Conservation (phyloP, 1,139 yeast species). For the Pichia sp. region DNA sequence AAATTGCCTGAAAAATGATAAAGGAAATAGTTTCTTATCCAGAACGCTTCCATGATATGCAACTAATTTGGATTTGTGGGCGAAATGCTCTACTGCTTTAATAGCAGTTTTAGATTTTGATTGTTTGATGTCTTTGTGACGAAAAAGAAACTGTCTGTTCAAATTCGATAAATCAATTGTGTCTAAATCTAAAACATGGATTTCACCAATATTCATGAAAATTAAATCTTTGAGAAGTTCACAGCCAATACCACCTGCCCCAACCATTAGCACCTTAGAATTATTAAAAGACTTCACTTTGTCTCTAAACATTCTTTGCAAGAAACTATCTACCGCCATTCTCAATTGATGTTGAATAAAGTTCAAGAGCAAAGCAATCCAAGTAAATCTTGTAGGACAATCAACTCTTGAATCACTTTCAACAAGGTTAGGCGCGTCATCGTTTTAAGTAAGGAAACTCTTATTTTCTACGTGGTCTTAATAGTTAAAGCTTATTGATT, state of each 20-base stretch:
- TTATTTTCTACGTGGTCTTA: conserved; percentile 3
- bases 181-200: conserved; percentile 89
- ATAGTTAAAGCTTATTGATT: no score
- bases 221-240: conserved; percentile 83
- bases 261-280: conserved; percentile 76
- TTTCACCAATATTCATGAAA: conserved; percentile 77
- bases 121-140: conserved; percentile 76
- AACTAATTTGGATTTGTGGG: conserved; percentile 54
- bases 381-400: no score
- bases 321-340: conserved; percentile 33
- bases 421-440: neutral
- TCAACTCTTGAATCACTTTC: no score
- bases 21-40: conserved; percentile 64
- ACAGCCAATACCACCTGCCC: conserved; percentile 99
- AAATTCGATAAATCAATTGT: conserved; percentile 87
- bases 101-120: conserved; percentile 81
- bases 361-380: no score
- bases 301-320: conserved; percentile 40
- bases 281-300: conserved; percentile 28
- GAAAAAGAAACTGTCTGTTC: conserved; percentile 82
- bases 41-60: conserved; percentile 87
- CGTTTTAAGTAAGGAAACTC: neutral
- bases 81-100: conserved; percentile 72
- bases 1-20: conserved; percentile 77
- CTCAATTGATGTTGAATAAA: neutral